Evolutionary conservation across 2,329 filamentous ascomycete genomes (phyloP).

Genomic region (Coniochaeta pulveracea): DNA sequence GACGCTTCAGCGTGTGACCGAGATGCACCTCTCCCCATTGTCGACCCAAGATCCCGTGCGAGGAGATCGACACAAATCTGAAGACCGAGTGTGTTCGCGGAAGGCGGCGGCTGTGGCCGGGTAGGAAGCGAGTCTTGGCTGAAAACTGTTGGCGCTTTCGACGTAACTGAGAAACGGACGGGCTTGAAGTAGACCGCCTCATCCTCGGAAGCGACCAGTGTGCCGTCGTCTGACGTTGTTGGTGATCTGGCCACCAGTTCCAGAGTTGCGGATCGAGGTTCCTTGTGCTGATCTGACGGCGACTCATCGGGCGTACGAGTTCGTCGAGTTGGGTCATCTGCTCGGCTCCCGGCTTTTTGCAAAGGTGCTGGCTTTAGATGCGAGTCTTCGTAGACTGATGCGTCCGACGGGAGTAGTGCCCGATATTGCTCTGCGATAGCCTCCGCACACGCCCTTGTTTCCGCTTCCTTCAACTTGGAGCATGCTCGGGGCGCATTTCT

Average conservation of each 20-base stretch:
- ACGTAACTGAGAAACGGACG: conserved; percentile 24
- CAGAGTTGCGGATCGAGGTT: no score
- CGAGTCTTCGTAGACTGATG: conserved; percentile 19
- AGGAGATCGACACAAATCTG: conserved; percentile 41
- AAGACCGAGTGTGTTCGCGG: conserved; percentile 27
- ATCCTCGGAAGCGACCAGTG: conserved; percentile 34
- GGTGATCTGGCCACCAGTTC: conserved; percentile 16
- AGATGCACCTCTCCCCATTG: conserved; percentile 17
- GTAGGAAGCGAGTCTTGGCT: conserved; percentile 5
- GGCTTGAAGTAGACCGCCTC: conserved; percentile 36
- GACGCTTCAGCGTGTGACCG: conserved; percentile 21
- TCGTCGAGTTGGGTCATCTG: no score
- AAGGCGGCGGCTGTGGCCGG: conserved; percentile 7
- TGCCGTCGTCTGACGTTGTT: conserved; percentile 32
- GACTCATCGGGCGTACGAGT: no score
- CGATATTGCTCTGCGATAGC: conserved; percentile 38
- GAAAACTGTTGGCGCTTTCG: conserved; percentile 16
- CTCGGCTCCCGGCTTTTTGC: conserved; percentile 4
- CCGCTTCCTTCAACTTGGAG: not conserved
- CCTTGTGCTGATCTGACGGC: no score
- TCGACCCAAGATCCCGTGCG: conserved; percentile 34
- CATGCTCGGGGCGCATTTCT: no score
- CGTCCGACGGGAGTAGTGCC: conserved; percentile 29
- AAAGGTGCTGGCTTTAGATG: conserved; percentile 15
- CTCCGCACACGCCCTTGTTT: conserved; percentile 1